phyloP scores from a whole-genome alignment of 2,329 filamentous ascomycete genomes.

The Delphinella strobiligena region DNA sequence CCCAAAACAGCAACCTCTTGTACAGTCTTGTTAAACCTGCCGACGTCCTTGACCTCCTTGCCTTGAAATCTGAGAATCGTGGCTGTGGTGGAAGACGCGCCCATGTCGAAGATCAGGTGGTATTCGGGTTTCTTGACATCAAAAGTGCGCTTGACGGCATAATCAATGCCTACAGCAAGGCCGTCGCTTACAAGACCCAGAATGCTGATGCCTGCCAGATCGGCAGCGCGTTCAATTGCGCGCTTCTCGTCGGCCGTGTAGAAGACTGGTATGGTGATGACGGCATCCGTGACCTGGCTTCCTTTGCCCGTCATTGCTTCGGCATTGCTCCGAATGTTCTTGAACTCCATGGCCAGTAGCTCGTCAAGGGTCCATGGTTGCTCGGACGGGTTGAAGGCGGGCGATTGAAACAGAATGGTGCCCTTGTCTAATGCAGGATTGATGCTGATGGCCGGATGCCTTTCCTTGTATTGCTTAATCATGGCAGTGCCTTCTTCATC shows the following conservation, averaged over 20 bases:
- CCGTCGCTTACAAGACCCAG: conserved; percentile 80
- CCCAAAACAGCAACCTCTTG: conserved; percentile 90
- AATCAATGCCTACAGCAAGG: conserved; percentile 85
- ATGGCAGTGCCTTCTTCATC: conserved; percentile 40
- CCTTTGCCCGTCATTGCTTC: conserved; percentile 69
- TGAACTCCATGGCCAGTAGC: conserved; percentile 88
- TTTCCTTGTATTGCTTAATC: conserved; percentile 56
- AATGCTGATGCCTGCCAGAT: conserved; percentile 77
- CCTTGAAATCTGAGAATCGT: conserved; percentile 84
- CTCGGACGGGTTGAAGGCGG: conserved; percentile 55
- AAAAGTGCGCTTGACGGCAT: conserved; percentile 83
- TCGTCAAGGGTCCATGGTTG: conserved; percentile 69
- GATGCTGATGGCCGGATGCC: conserved; percentile 69
- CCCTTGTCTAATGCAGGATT: conserved; percentile 46
- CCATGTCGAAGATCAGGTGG: conserved; percentile 95
- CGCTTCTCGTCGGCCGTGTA: conserved; percentile 85
- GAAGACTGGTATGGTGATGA: conserved; percentile 82
- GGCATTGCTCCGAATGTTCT: conserved; percentile 82
- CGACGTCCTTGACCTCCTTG: conserved; percentile 77
- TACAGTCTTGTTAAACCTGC: conserved; percentile 89
- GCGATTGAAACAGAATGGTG: conserved; percentile 74
- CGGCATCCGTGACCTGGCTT: conserved; percentile 62
- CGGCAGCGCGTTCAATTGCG: conserved; percentile 70
- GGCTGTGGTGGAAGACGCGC: conserved; percentile 84
- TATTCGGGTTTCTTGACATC: conserved; percentile 81